Evolutionary conservation across 1,284 basidiomycete genomes (phyloP), one percentile per base, ranked within the genome.

Genomic region (Grifola frondosa): DNA sequence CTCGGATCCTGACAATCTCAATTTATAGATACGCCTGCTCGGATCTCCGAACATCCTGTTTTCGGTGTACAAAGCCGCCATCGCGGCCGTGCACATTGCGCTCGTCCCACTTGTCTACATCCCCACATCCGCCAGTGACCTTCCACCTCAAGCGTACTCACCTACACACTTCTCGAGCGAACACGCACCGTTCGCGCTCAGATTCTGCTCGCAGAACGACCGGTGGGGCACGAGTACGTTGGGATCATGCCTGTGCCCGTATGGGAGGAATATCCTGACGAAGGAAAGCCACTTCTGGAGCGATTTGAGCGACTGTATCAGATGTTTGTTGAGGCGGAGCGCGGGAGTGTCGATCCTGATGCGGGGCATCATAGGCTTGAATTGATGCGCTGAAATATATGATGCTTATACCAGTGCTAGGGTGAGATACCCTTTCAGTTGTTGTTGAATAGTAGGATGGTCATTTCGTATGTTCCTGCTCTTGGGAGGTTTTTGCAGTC

Each of bases 1-100:
- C 23, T 10, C 12, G 19, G 11, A n/a, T 21, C 6, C 17, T 23
- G 15, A 19, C 37, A 17, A 37, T 10, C 2, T 38, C 28, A 20
- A 40, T 17, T 29, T 31, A 9, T 53, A 91, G 88, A 84, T 73
- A 26, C 84, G 88, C 25, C 62, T 74, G 20, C 59, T 81, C 16
- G 86, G 86, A 35, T 89, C 86, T 3, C 68, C 67, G 2, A 65
- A 84, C 49, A 84, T 88, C 54, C 66, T 78, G 3, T 82, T 88
- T 37, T 55, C 61, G 1, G 58, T 78, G 2, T 78, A 73, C 63
- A 82, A 81, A 53, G 81, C 81, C 6, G 83, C 88, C 1, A 65
- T 86, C 44, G 74, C 84, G 3, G 71, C 77, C 2, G 78, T 82
- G 3, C 77, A 89, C 57, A 58, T 84, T n/a, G 68, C 74, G 0